These are phyloP conservation scores for Luzula sylvatica DNA, from an alignment of 176 grass and related monocot genomes.

Conservation along the genomic window DNA sequence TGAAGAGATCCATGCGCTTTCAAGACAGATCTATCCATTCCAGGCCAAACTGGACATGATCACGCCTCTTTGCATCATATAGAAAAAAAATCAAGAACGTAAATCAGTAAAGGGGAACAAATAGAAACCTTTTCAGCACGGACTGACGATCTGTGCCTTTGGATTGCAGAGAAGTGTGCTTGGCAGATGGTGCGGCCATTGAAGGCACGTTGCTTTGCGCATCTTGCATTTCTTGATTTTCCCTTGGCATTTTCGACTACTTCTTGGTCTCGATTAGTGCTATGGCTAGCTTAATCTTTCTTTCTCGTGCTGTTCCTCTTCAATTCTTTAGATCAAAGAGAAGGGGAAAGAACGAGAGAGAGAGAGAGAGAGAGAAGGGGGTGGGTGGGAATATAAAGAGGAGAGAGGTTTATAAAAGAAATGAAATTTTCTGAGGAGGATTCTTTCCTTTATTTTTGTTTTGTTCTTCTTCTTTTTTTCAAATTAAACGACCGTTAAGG, in stretches of 20 bases:
- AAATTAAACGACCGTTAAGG: not conserved
- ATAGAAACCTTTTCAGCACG: constrained; percentile 43
- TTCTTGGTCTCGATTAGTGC: not conserved
- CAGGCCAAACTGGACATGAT: not conserved
- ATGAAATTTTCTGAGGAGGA: constrained; percentile 10
- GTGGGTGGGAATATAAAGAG: not conserved
- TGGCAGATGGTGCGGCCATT: constrained; percentile 5
- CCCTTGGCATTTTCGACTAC: constrained; percentile 34
- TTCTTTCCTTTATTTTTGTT: not conserved
- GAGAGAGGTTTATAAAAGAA: constrained; percentile 6
- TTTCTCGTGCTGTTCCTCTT: constrained; percentile 14
- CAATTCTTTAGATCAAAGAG: not conserved
- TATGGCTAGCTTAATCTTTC: not conserved
- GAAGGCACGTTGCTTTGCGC: constrained; percentile 33
- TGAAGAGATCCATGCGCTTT: too few relatives aligned
- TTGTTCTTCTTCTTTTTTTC: not conserved
- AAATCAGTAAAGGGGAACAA: not conserved
- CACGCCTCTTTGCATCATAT: not conserved
- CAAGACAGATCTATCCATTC: not conserved
- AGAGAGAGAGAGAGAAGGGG: not conserved
- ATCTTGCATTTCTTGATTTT: constrained; percentile 67
- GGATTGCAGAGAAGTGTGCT: constrained; percentile 23
- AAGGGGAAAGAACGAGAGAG: not conserved
- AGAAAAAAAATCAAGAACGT: not conserved
- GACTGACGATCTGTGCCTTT: constrained; percentile 64